These are phyloP conservation scores for Aspergillus bridgeri DNA, from an alignment of 495 filamentous ascomycete genomes.

Conservation along the genomic window DNA sequence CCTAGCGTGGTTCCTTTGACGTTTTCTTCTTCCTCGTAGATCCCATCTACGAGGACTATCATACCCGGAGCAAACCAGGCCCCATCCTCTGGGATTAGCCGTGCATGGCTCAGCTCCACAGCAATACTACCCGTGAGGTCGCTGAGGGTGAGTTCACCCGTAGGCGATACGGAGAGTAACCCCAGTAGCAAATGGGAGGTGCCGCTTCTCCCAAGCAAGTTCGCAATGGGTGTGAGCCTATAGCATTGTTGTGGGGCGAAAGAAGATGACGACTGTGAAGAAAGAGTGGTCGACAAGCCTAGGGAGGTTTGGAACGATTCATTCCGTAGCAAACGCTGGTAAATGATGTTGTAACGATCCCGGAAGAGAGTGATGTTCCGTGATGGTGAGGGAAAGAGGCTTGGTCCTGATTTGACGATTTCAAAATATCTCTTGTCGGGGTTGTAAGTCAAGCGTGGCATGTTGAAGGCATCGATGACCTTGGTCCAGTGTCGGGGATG, in stretches of 20 bases:
- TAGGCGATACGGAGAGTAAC: conserved; percentile 74
- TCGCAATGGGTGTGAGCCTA: conserved; percentile 89
- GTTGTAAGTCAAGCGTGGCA: conserved; percentile 84
- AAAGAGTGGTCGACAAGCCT: conserved; percentile 42
- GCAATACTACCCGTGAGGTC: conserved; percentile 85
- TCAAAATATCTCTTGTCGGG: conserved; percentile 89
- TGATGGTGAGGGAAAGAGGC: conserved; percentile 72
- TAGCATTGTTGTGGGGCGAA: conserved; percentile 64
- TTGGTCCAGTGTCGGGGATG: conserved; percentile 77
- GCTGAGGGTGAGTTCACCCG: conserved; percentile 74
- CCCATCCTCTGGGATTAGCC: conserved; percentile 76
- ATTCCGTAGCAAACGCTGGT: conserved; percentile 87
- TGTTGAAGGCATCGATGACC: conserved; percentile 74
- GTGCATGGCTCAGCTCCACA: conserved; percentile 77
- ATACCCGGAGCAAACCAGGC: conserved; percentile 92
- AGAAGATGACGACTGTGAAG: no score
- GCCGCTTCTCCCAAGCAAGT: conserved; percentile 85
- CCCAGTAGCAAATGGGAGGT: conserved; percentile 84
- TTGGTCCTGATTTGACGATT: conserved; percentile 60
- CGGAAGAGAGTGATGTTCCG: conserved; percentile 84
- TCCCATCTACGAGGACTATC: conserved; percentile 89
- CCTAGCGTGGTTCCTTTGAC: conserved; percentile 63
- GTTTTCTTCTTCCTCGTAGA: conserved; percentile 88
- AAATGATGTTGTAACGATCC: conserved; percentile 83
- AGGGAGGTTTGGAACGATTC: conserved; percentile 85